These are phyloP conservation scores for Cercospora canescens DNA, from an alignment of 2,329 filamentous ascomycete species.

Conservation along the genomic window DNA sequence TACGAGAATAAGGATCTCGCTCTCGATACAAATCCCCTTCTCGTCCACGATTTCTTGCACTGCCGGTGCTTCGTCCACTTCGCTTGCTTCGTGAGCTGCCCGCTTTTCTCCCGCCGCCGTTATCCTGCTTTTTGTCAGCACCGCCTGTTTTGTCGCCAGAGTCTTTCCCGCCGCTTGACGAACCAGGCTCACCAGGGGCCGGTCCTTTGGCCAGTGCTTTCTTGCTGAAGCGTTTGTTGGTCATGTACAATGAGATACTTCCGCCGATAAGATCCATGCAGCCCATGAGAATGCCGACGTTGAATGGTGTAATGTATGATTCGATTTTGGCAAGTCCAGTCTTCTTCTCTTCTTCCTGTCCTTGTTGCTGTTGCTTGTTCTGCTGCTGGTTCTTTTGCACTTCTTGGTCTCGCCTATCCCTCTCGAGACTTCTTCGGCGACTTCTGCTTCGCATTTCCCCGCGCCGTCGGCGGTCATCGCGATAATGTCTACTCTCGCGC, in stretches of 20 bases:
- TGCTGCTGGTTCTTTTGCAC: not conserved
- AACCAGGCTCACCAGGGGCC: conserved; percentile 10
- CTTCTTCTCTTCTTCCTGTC: conserved; percentile 9
- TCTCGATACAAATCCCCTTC: not conserved
- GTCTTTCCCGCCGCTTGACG: conserved; percentile 2
- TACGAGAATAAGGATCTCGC: conserved; percentile 1
- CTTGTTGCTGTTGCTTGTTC: conserved; percentile 9
- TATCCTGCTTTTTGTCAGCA: conserved; percentile 12
- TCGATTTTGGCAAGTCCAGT: conserved; percentile 6
- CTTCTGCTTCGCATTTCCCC: conserved; percentile 9
- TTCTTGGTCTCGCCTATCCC: conserved; percentile 4
- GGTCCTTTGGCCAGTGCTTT: conserved; percentile 16
- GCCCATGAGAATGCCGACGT: conserved; percentile 21
- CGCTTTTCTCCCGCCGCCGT: not conserved
- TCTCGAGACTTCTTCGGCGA: conserved; percentile 4
- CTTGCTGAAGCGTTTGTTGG: conserved; percentile 20
- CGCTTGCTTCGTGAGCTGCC: conserved; percentile 3
- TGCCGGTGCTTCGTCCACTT: not conserved
- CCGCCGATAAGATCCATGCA: conserved; percentile 23
- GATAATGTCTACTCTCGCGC: not conserved
- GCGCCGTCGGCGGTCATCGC: conserved; percentile 7
- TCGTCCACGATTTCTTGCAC: conserved; percentile 2
- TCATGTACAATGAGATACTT: conserved; percentile 20
- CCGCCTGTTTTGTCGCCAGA: conserved; percentile 1
- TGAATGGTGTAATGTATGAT: conserved; percentile 21